Evolutionary conservation across 2,329 filamentous ascomycete species (phyloP).

Genomic region (Leptographium procerum): DNA sequence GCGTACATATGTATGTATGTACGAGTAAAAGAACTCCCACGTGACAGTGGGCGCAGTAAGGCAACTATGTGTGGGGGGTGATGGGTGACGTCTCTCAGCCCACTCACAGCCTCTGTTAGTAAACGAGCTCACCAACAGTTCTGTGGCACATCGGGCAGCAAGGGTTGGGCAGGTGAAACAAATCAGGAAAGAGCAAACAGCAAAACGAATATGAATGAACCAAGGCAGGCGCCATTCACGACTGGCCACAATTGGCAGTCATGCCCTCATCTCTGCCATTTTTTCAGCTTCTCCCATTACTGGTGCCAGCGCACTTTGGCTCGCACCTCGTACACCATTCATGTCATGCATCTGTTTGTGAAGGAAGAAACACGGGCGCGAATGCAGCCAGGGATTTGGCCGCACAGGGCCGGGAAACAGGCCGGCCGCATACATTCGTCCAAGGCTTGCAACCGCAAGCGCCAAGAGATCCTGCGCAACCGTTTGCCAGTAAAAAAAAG

Average conservation of each 20-base stretch:
- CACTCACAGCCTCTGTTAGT: too few species aligned
- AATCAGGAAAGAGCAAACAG: neutral
- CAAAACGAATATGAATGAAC: neutral
- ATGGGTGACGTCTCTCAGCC: too few species aligned
- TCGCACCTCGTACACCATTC: neutral
- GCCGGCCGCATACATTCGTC: neutral
- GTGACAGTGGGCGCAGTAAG: too few species aligned
- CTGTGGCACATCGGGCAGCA: neutral
- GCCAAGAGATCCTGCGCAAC: neutral
- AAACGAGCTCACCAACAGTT: too few species aligned
- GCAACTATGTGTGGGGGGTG: too few species aligned
- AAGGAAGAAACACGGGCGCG: neutral
- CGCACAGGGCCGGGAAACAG: neutral
- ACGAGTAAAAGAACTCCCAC: too few species aligned
- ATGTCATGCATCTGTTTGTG: neutral
- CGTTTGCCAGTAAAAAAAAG: neutral
- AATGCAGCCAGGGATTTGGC: neutral
- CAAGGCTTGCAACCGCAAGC: neutral
- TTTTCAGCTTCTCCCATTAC: neutral
- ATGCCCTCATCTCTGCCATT: too few species aligned
- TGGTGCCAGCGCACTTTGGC: neutral
- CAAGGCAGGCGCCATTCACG: neutral
- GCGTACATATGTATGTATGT: too few species aligned
- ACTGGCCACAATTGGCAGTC: neutral
- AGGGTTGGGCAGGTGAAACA: neutral